These are phyloP conservation scores for Arctostaphylos glauca DNA, from an alignment of 148 eudicot genomes.

Conservation along the genomic window DNA sequence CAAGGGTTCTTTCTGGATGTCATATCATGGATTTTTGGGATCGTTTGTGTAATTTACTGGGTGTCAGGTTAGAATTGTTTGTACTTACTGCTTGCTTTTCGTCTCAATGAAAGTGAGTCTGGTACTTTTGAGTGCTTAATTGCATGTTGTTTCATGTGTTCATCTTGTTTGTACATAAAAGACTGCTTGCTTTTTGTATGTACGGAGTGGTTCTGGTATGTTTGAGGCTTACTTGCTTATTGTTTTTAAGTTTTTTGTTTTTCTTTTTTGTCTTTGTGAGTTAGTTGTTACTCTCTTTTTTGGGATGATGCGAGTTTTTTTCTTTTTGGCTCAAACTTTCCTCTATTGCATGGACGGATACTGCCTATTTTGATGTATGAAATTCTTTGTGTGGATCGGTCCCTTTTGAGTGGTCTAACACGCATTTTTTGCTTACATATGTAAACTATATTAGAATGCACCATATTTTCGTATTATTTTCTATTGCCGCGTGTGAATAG, in stretches of 20 bases:
- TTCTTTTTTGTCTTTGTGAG: neutral
- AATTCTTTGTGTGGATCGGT: neutral
- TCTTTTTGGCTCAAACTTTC: neutral
- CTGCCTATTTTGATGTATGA: neutral
- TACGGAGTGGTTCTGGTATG: too few relatives aligned
- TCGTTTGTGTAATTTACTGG: constrained; percentile 79
- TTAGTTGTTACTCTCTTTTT: neutral
- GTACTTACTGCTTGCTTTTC: constrained; percentile 25
- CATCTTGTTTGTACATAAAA: neutral
- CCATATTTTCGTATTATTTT: neutral
- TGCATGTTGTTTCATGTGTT: neutral
- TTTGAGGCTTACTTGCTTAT: too few relatives aligned
- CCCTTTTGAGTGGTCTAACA: neutral
- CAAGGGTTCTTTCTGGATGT: constrained; percentile 73
- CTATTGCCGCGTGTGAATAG: neutral
- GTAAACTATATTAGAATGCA: neutral
- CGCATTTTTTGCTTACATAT: neutral
- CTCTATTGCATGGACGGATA: neutral
- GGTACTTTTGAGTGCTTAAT: neutral
- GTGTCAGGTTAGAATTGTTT: constrained; percentile 75
- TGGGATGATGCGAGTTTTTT: neutral
- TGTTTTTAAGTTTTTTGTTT: neutral
- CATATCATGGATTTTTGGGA: constrained; percentile 97
- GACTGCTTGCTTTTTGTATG: too few relatives aligned
- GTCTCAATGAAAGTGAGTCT: neutral